phyloP scores from a whole-genome alignment of 306 rosid species.

The Fragaria iinumae region DNA sequence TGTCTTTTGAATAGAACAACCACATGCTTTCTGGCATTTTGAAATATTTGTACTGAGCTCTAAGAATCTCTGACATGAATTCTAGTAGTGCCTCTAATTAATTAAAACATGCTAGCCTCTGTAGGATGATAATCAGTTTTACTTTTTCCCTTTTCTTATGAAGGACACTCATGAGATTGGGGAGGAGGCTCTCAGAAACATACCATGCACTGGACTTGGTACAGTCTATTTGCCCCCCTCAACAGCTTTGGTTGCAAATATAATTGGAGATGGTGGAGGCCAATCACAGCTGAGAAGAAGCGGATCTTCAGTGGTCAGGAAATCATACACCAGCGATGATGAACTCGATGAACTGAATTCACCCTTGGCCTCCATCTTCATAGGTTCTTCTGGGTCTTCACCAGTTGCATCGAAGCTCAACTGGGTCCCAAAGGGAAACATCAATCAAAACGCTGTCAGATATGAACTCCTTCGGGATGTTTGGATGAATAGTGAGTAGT shows the following conservation, averaged over 20 bases:
- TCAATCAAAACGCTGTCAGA: slow-evolving; percentile 51
- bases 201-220: slow-evolving; percentile 76
- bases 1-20: background rate
- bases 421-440: slow-evolving; percentile 42
- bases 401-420: slow-evolving; percentile 39
- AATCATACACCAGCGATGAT: slow-evolving; percentile 91
- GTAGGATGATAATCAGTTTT: background rate
- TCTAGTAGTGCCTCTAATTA: background rate
- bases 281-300: slow-evolving; percentile 71
- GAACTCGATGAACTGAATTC: slow-evolving; percentile 85
- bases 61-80: background rate
- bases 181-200: slow-evolving; percentile 43
- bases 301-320: slow-evolving; percentile 70
- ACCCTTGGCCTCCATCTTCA: slow-evolving; percentile 66
- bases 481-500: slow-evolving; percentile 50
- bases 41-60: background rate
- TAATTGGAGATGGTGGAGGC: slow-evolving; percentile 57
- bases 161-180: slow-evolving; percentile 58
- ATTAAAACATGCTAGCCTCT: background rate
- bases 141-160: slow-evolving; percentile 21
- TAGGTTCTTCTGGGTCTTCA: slow-evolving; percentile 35
- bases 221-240: slow-evolving; percentile 64
- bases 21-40: background rate
- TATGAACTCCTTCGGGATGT: slow-evolving; percentile 82
- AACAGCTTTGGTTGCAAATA: slow-evolving; percentile 42